Conservation (phyloP, 2,329 filamentous ascomycete species). For the Alternaria triticimaculans region DNA sequence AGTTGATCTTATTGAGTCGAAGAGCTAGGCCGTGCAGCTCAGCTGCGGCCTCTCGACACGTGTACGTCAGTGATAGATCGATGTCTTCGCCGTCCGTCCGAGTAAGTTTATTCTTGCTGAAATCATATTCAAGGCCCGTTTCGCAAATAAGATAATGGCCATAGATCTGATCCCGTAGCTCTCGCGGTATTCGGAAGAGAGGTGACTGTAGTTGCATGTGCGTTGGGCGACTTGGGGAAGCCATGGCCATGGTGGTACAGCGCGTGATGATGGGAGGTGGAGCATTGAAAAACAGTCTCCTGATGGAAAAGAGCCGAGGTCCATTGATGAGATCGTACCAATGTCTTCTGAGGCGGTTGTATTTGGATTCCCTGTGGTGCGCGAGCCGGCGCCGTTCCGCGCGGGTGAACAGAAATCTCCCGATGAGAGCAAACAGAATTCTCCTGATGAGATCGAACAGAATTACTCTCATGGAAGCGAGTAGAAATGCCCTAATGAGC, state of each 20-base stretch:
- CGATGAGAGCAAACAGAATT: too few relatives aligned
- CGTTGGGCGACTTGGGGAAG: background rate
- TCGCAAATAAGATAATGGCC: rapidly evolving
- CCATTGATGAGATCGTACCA: too few relatives aligned
- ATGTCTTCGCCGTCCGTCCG: background rate
- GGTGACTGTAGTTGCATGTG: background rate
- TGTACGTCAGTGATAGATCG: background rate
- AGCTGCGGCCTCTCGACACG: background rate
- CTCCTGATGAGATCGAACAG: too few relatives aligned
- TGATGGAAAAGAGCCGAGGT: too few relatives aligned
- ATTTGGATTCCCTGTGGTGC: too few relatives aligned
- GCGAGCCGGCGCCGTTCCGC: too few relatives aligned
- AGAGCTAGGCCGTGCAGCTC: background rate
- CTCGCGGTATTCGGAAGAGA: background rate
- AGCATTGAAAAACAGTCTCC: background rate
- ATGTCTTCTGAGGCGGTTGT: too few relatives aligned
- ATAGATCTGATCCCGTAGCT: background rate
- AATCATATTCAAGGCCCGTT: background rate
- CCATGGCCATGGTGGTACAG: background rate
- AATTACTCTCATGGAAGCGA: too few relatives aligned
- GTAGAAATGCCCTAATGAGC: too few relatives aligned
- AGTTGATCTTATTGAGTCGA: rapidly evolving
- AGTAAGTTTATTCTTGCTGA: rapidly evolving
- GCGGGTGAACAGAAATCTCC: too few relatives aligned
- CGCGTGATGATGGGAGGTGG: rapidly evolving